Evolutionary conservation across 148 eudicot species (phyloP).

Genomic region (Rhododendron vialii): DNA sequence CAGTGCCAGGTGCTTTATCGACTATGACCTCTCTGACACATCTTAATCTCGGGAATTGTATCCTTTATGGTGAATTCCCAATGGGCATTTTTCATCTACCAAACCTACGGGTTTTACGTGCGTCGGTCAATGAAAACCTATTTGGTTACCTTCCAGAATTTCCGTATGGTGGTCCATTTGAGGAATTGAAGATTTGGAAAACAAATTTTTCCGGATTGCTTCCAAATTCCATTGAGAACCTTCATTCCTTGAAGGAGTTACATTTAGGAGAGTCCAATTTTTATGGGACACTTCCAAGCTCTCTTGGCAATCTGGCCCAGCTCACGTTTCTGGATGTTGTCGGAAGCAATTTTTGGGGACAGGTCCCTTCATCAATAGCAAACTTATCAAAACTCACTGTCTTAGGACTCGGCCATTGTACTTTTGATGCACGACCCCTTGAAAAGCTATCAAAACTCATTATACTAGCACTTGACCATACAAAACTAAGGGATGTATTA

Average conservation of each 20-base stretch:
- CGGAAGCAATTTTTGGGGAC: too few relatives aligned
- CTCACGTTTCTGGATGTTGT: too few relatives aligned
- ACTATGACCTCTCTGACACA: slow-evolving; percentile 14
- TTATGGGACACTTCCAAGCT: too few relatives aligned
- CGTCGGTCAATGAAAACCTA: neutral
- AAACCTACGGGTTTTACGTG: slow-evolving; percentile 11
- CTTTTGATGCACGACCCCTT: too few relatives aligned
- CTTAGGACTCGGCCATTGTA: too few relatives aligned
- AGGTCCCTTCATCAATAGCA: too few relatives aligned
- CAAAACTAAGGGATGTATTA: too few relatives aligned
- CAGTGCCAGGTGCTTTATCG: slow-evolving; percentile 13
- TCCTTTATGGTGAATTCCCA: slow-evolving; percentile 25
- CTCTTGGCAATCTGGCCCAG: too few relatives aligned
- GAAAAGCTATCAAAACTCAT: too few relatives aligned
- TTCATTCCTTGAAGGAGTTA: neutral
- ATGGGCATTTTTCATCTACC: slow-evolving; percentile 23
- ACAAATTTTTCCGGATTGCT: neutral
- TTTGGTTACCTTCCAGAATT: neutral
- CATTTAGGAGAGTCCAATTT: too few relatives aligned
- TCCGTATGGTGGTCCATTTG: neutral
- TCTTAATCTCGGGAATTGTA: slow-evolving; percentile 5
- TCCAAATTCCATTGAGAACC: neutral
- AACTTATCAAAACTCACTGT: too few relatives aligned
- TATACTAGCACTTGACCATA: rapidly evolving
- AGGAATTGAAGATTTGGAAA: neutral